Evolutionary conservation across 1,284 basidiomycete genomes (phyloP).

Genomic region (Xerocomus minutiporus): DNA sequence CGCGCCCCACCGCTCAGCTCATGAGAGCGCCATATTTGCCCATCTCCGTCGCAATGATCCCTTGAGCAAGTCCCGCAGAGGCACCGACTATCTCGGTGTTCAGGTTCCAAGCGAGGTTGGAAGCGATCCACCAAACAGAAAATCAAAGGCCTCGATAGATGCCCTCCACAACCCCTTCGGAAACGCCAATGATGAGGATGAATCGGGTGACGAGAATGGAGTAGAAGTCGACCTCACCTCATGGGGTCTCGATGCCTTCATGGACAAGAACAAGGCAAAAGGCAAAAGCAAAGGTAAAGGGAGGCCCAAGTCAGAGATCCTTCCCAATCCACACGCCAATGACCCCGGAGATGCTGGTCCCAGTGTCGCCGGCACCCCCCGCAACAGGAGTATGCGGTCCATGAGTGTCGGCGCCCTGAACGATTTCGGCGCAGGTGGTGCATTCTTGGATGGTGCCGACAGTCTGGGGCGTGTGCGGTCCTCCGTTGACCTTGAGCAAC

Average conservation of each 20-base stretch:
- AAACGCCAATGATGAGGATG: slow-evolving; percentile 53
- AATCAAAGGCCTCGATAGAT: slow-evolving; percentile 51
- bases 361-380: slow-evolving; percentile 22
- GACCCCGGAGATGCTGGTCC: slow-evolving; percentile 34
- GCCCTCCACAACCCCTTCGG: slow-evolving; percentile 68
- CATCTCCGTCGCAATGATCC: slow-evolving; percentile 51
- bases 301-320: slow-evolving; percentile 45
- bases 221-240: slow-evolving; percentile 76
- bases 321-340: slow-evolving; percentile 48
- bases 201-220: slow-evolving; percentile 46
- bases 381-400: slow-evolving; percentile 45
- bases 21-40: slow-evolving; percentile 79
- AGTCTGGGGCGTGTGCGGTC: slow-evolving; percentile 34
- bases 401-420: slow-evolving; percentile 62
- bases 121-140: slow-evolving; percentile 45
- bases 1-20: slow-evolving; percentile 56
- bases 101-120: slow-evolving; percentile 58
- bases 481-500: slow-evolving; percentile 51
- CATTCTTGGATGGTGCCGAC: slow-evolving; percentile 38
- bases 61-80: slow-evolving; percentile 40
- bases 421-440: slow-evolving; percentile 45
- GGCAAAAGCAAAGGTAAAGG: slow-evolving; percentile 39
- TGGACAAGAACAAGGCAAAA: slow-evolving; percentile 59
- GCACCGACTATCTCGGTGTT: slow-evolving; percentile 63
- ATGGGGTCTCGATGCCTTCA: slow-evolving; percentile 75